A percentile compares a stretch with the other conserved stretches of the same genome.
Conservation (phyloP, 495 filamentous ascomycete genomes). For the Podospora pseudoanserina region DNA sequence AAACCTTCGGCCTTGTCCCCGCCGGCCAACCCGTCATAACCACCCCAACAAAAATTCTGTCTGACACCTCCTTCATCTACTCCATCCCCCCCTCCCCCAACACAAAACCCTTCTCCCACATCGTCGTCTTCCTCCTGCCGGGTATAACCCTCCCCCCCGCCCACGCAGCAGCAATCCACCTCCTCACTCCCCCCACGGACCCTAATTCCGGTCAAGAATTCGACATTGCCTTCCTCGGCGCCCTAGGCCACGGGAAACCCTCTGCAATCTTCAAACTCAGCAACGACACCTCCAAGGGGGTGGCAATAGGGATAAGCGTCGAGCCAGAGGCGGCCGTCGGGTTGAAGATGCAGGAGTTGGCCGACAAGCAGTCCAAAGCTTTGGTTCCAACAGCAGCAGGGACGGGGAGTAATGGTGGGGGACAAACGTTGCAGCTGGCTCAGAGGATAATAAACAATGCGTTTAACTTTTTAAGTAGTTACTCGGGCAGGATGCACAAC, state of each 20-base stretch:
- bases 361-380: too few species aligned
- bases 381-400: too few species aligned
- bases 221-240: conserved; percentile 60
- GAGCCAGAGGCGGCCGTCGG: conserved; percentile 72
- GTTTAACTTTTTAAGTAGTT: conserved; percentile 95
- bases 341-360: conserved; percentile 57
- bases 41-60: conserved; percentile 39
- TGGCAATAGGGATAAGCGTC: conserved; percentile 78
- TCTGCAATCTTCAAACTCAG: conserved; percentile 78
- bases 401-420: conserved; percentile 20
- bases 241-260: conserved; percentile 81
- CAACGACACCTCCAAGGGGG: conserved; percentile 31
- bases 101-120: conserved; percentile 59
- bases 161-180: conserved; percentile 84
- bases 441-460: conserved; percentile 93
- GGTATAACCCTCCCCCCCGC: conserved; percentile 66
- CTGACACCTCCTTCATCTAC: conserved; percentile 42
- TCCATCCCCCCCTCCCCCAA: conserved; percentile 34
- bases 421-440: conserved; percentile 67
- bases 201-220: conserved; percentile 56
- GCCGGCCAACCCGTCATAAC: conserved; percentile 49
- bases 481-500: conserved; percentile 53
- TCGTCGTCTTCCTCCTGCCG: conserved; percentile 88
- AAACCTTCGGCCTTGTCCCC: conserved; percentile 48
- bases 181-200: conserved; percentile 47